Evolutionary conservation across 257 asterid species (phyloP).

Genomic region (Nicotiana paniculata): DNA sequence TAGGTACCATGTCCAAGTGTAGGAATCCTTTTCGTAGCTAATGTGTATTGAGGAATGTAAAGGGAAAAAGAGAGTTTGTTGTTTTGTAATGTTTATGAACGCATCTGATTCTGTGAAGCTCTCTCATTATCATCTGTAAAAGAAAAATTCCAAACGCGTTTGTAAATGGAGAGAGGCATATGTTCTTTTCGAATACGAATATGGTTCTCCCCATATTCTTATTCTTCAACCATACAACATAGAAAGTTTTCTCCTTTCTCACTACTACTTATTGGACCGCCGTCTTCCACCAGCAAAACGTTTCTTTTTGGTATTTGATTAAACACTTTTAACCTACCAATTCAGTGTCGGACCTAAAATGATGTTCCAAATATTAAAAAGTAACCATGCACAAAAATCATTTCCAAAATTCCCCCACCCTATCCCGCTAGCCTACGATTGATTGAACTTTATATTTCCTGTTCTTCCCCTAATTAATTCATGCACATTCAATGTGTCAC

Average conservation of each 20-base stretch:
- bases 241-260: not conserved
- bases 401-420: no score
- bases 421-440: no score
- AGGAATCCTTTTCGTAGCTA: not conserved
- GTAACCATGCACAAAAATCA: no score
- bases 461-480: not conserved
- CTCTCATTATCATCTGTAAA: not conserved
- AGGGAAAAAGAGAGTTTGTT: not conserved
- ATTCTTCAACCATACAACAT: not conserved
- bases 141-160: not conserved
- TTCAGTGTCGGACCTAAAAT: no score
- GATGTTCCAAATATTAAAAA: no score
- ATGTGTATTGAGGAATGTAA: not conserved
- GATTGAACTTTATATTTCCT: not conserved
- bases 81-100: not conserved
- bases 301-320: not conserved
- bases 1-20: no score
- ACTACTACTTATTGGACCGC: not conserved
- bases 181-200: not conserved
- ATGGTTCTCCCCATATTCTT: constrained; percentile 5
- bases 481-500: not conserved
- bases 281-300: no score
- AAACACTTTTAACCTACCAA: no score
- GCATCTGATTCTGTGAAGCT: constrained; percentile 8
- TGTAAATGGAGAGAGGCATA: not conserved